Evolutionary conservation across 2,329 filamentous ascomycete genomes (phyloP).

Genomic region (Microascus cirrosus): DNA sequence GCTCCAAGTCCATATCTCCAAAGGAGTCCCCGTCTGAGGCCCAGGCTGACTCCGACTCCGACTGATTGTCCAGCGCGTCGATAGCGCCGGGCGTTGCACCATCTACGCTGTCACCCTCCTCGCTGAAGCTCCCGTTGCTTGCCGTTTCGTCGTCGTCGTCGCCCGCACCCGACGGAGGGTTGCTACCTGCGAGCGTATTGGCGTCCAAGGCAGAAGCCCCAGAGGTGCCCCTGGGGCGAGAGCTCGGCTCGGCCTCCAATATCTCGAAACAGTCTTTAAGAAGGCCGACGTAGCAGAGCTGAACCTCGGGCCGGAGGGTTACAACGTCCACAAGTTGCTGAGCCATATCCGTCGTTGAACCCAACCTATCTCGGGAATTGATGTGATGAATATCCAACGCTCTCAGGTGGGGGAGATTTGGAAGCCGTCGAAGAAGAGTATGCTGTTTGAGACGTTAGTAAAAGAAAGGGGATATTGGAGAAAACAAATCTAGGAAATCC

Average conservation of each 20-base stretch:
- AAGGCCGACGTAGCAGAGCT: constrained; percentile 68
- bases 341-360: constrained; percentile 53
- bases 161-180: not conserved
- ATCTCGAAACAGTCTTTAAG: constrained; percentile 75
- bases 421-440: constrained; percentile 65
- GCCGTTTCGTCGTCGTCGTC: constrained; percentile 4
- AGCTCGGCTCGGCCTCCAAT: constrained; percentile 43
- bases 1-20: constrained; percentile 24
- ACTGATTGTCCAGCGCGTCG: constrained; percentile 6
- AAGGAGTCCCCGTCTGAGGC: constrained; percentile 36
- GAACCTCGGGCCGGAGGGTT: constrained; percentile 62
- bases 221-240: constrained; percentile 23
- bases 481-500: not conserved
- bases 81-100: constrained; percentile 30
- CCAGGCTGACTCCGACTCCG: constrained; percentile 10
- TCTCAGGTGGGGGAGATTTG: constrained; percentile 57
- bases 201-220: constrained; percentile 9
- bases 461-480: not conserved
- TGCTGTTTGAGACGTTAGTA: constrained; percentile 37
- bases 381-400: constrained; percentile 62
- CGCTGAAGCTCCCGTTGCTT: constrained; percentile 11
- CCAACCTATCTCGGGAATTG: constrained; percentile 44
- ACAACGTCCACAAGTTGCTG: constrained; percentile 71
- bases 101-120: constrained; percentile 19
- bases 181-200: constrained; percentile 6